Conservation (phyloP, 129 eudicot genomes). For the Rutidosis leptorrhynchoides region DNA sequence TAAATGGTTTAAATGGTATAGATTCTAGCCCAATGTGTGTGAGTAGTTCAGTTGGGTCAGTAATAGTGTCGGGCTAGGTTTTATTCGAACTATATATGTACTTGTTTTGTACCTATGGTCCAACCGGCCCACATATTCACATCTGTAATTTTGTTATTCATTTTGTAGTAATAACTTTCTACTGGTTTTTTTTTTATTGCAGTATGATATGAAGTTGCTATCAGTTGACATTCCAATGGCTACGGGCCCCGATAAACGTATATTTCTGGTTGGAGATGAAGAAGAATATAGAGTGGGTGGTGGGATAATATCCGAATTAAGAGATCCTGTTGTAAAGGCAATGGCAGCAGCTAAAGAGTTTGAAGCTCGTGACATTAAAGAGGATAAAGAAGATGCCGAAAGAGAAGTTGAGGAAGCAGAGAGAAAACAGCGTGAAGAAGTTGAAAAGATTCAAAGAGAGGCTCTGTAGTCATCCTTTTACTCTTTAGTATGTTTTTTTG, state of each 20-base stretch:
- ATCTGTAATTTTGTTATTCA: neutral
- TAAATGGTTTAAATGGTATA: neutral
- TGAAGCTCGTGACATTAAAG: slow-evolving; percentile 71
- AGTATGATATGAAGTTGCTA: slow-evolving; percentile 88
- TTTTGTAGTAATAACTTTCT: slow-evolving; percentile 1
- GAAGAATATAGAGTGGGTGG: slow-evolving; percentile 90
- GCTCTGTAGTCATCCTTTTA: slow-evolving; percentile 20
- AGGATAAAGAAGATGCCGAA: slow-evolving; percentile 85
- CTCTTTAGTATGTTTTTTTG: neutral
- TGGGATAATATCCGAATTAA: slow-evolving; percentile 81
- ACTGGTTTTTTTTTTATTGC: slow-evolving; percentile 32
- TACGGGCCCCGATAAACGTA: slow-evolving; percentile 87
- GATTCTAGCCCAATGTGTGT: neutral
- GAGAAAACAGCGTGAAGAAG: slow-evolving; percentile 69
- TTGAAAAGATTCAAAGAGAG: slow-evolving; percentile 66
- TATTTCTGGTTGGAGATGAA: slow-evolving; percentile 82
- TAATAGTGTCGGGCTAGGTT: neutral
- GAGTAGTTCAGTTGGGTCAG: neutral
- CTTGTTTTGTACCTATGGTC: slow-evolving; percentile 29
- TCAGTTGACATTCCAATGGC: slow-evolving; percentile 95
- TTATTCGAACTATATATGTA: neutral
- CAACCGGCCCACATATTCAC: neutral
- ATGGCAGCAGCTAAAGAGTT: slow-evolving; percentile 92
- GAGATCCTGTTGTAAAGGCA: slow-evolving; percentile 92
- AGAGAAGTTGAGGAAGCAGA: slow-evolving; percentile 84